phyloP scores from a whole-genome alignment of 768 basidiomycete species.

The Scleroderma bovista region DNA sequence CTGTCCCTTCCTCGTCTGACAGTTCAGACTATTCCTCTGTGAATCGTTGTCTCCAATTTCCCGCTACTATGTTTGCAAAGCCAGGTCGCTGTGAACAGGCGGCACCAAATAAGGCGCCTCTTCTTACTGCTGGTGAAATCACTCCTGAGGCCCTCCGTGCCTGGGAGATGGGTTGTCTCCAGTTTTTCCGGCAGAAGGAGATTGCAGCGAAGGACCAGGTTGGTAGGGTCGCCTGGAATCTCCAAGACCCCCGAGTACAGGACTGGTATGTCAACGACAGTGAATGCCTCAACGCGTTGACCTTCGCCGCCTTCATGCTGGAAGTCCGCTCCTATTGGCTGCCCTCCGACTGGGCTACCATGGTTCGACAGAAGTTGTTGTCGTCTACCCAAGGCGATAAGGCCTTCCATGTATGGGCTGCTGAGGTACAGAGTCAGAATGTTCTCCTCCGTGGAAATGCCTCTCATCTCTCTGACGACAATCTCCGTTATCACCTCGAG shows the following conservation, averaged over 20 bases:
- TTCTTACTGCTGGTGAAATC: constrained; percentile 1
- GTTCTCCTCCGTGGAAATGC: background rate
- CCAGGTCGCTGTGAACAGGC: background rate
- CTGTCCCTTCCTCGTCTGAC: background rate
- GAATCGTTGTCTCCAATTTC: background rate
- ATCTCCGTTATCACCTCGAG: background rate
- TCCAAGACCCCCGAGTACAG: background rate
- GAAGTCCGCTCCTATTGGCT: background rate
- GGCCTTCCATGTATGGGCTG: background rate
- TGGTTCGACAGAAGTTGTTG: background rate
- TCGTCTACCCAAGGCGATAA: background rate
- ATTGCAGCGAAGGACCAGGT: background rate
- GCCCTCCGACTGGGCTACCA: constrained; percentile 1
- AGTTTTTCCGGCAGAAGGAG: background rate
- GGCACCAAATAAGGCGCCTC: background rate
- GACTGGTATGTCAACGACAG: constrained; percentile 7
- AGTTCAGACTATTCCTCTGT: background rate
- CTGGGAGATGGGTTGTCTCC: constrained; percentile 2
- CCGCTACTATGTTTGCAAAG: background rate
- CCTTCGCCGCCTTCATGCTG: constrained; percentile 1
- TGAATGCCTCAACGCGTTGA: background rate
- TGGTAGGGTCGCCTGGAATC: constrained; percentile 1
- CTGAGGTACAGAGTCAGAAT: background rate
- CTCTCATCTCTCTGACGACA: background rate
- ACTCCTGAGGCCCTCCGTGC: background rate